Base-by-base conservation (phyloP, 2,329 filamentous ascomycete genomes). In the Ophiocordyceps robertsii region DNA sequence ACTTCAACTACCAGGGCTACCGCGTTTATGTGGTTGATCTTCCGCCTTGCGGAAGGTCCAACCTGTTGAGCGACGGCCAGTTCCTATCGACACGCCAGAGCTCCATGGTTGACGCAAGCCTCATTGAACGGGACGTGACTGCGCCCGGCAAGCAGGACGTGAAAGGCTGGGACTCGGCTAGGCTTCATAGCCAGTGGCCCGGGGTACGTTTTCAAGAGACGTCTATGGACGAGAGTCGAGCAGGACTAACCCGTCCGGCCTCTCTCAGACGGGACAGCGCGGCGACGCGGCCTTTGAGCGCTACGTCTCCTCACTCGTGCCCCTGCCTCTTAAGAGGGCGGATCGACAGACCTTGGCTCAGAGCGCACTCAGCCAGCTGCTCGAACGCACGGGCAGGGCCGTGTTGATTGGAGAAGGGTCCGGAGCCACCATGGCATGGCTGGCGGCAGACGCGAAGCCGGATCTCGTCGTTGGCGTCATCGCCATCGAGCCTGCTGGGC, bases 401-500 rank as follows among this genome's bases (percentile, higher is more conserved):
- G 55, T 71, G 35, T 50, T 76, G 3, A 46, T 79, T 11, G 67
- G 66, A 0, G 69, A 78, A 46, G 72, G 68, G 1, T 64, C 72
- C 14, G 68, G 69, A 4, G 65, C 66, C 1, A 59, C 59, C 11
- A 63, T 65, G 45, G 64, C 60, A 9, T 73, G 64, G 65, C 58
- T 69, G 9, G 60, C 69, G 9, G 68, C 66, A 2, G 74, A 80
- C 48, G 54, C 57, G 3, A 53, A 63, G 4, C 72, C 74, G 0
- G 48, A 65, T 0, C 56, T 69, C 0, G 66, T 77, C 2, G 64
- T 63, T 17, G 66, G 58, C 1, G 63, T 76, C 17, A 54, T 79
- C 2, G 61, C 66, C 1, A 46, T 79, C 12, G 75, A 78, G 49
- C 73, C 73, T 0, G 53, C 59, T 4, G 73, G 73, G 0, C 73